Evolutionary conservation across 176 grass and related monocot species (phyloP), one percentile per base, ranked within the genome.

Genomic region (Poa annua): DNA sequence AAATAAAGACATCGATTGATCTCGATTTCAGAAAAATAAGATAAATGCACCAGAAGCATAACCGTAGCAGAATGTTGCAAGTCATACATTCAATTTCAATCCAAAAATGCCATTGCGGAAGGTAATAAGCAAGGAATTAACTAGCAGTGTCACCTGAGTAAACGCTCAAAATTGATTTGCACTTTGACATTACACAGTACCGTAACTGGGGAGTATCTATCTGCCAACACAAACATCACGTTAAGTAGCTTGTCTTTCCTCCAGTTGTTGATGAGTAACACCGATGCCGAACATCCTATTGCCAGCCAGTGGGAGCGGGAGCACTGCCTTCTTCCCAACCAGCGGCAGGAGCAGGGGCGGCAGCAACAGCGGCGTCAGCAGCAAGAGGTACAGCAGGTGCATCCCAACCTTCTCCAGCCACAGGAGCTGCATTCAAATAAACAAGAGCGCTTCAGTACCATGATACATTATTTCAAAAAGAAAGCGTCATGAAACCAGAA

Each of bases 321-420:
- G 51, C 74, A 80, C 75, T 83, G 64, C 69, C 74, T 83, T 88
- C 75, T 57, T 89, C 87, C 91, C 91, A 89, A 32, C 77, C 87
- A 74, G 85, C 61, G 32, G 77, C 8, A 54, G 68, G 67, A 72
- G 44, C 36, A 49, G 59, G 22, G 13, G 22, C 45, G 21, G 44
- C 48, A 48, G 59, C 17, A 15, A 39, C 34, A 51, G 36, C 26
- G 21, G 20, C 63, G 49, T 39, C 21, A 26, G 76, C 44, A 14
- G 77, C 8, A 81, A 52, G 13, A 39, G 77, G 79, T 3, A 29
- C 68, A 1, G 79, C 76, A 35, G 77, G 81, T 8, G 55, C 45
- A 89, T 89, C 87, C 87, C 90, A 87, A 10, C 84, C 87, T 45
- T 87, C 84, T 11, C 39, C 71, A 53, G 80, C 87, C 15, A 61